Evolutionary conservation across 1,284 basidiomycete genomes (phyloP).

Genomic region (Singerocomus inundabilis): DNA sequence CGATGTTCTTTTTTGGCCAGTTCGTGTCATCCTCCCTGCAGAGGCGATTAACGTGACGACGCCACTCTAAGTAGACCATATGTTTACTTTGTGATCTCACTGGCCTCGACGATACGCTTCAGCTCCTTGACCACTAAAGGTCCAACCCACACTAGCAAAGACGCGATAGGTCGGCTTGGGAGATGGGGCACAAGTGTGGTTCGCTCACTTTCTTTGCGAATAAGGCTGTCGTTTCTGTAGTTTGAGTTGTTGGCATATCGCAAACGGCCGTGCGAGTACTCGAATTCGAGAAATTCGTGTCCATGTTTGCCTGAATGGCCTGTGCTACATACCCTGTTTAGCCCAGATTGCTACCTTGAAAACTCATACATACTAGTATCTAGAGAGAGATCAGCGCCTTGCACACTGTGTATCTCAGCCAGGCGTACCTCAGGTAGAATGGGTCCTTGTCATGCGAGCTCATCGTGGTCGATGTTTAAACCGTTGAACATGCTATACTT

Average conservation of each 20-base stretch:
- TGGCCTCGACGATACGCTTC: constrained; percentile 91
- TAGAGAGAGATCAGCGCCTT: constrained; percentile 30
- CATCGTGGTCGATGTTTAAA: constrained; percentile 39
- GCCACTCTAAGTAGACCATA: neutral
- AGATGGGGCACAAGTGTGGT: neutral
- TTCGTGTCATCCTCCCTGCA: constrained; percentile 93
- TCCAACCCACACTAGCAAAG: constrained; percentile 83
- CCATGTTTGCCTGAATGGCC: constrained; percentile 96
- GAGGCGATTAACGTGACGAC: neutral
- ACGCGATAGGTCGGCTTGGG: neutral
- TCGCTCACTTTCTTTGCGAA: constrained; percentile 94
- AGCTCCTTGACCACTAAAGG: constrained; percentile 91
- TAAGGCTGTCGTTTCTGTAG: constrained; percentile 95
- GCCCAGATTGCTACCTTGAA: neutral
- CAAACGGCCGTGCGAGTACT: constrained; percentile 93
- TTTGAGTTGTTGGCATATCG: constrained; percentile 99
- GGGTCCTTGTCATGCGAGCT: constrained; percentile 60
- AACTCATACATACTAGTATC: constrained; percentile 74
- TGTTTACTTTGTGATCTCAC: constrained; percentile 90
- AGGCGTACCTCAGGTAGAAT: constrained; percentile 78
- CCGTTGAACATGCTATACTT: neutral
- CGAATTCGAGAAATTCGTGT: constrained; percentile 98
- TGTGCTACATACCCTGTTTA: constrained; percentile 53
- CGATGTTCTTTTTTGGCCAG: constrained; percentile 99
- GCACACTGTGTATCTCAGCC: neutral